Evolutionary conservation across 2,329 filamentous ascomycete species (phyloP), one percentile per base, ranked within the genome.

Genomic region (Arachnopeziza araneosa): DNA sequence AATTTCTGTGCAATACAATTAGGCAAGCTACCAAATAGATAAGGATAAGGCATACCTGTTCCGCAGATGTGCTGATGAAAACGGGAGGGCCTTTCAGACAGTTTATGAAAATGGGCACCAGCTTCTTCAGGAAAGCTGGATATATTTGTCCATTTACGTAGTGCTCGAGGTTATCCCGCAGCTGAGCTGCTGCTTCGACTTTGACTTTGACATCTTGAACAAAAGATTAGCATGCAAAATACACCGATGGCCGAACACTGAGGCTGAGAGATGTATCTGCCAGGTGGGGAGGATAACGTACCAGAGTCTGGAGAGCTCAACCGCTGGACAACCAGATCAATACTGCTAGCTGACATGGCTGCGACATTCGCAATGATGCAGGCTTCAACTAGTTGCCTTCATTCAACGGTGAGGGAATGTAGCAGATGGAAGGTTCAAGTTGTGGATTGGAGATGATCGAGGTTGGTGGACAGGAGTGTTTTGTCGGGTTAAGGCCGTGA

Each of bases 111-210:
- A 96, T 85, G 49, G 95, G 95, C 78, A 98, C 89, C 70, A 97
- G 81, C 75, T 90, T 90, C 71, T 90, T 85, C 62, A 99, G 81
- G 73, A 99, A 98, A 55, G 83, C 80, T 26, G 84, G 77, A 74
- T 98, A 99, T 69, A 86, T 86, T 58, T 83, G 81, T 57, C 90
- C 87, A 70, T 84, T 85, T 58, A 89, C 91, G 78, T 95, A 96
- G 70, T 91, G 83, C 66, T 99, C 96, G 67, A 98, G 87, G 69
- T 84, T 91, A 76, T 99, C 96, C 73, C 95, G 91, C 70, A 99
- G 81, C 66, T 93, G 89, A 56, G 88, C 86, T 63, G 93, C 91
- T 65, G 92, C 86, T 70, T 91, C 90, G 63, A 89, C 83, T 78
- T 93, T 96, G 60, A 86, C 77, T 77, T 90, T 91, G 60, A 88